Evolutionary conservation across 176 grass and related monocot species (phyloP).

Genomic region (Raddia guianensis): DNA sequence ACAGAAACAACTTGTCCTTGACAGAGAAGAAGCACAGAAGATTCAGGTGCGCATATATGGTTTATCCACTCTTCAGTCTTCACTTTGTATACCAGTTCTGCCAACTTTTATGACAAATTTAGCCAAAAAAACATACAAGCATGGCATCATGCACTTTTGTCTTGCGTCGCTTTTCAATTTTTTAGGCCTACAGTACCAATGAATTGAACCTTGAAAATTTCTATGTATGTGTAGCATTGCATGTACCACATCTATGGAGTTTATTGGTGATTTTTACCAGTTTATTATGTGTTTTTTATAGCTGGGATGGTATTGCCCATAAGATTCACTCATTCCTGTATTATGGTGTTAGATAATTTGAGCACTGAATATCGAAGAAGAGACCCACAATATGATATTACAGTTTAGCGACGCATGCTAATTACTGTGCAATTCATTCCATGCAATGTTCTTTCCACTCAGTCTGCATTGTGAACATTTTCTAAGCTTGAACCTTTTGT

Average conservation of each 20-base stretch:
- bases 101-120: slow-evolving; percentile 4
- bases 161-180: neutral
- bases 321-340: slow-evolving; percentile 9
- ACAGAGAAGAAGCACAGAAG: slow-evolving; percentile 92
- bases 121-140: neutral
- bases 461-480: slow-evolving; percentile 28
- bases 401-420: slow-evolving; percentile 15
- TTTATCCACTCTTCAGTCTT: slow-evolving; percentile 22
- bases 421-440: slow-evolving; percentile 1
- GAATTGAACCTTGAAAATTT: neutral
- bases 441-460: slow-evolving; percentile 2
- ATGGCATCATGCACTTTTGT: slow-evolving; percentile 10
- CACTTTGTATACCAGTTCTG: neutral
- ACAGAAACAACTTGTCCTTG: slow-evolving; percentile 89
- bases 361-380: neutral
- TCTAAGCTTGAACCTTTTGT: slow-evolving; percentile 30
- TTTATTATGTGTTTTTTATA: neutral
- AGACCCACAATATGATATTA: neutral
- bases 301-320: neutral
- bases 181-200: neutral
- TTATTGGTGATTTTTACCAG: neutral
- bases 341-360: slow-evolving; percentile 1
- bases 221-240: neutral
- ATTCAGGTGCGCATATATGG: slow-evolving; percentile 57
- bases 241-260: slow-evolving; percentile 1